phyloP scores from a whole-genome alignment of 2,329 filamentous ascomycete genomes.

The Pseudocercospora eumusae region DNA sequence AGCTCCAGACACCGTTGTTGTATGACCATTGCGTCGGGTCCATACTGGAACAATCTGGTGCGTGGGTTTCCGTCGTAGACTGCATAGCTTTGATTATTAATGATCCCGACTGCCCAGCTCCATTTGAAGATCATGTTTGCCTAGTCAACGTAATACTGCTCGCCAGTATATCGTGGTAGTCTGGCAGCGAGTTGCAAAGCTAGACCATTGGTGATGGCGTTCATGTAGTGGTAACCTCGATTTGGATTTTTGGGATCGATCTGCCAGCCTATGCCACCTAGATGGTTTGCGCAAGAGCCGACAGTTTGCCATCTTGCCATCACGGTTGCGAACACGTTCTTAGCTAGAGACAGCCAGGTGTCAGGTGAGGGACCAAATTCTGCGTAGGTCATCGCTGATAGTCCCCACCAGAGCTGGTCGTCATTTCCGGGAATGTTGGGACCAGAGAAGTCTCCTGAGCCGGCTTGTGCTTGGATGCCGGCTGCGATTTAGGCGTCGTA shows the following conservation, averaged over 20 bases:
- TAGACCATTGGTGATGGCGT: slow-evolving; percentile 77
- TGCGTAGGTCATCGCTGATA: slow-evolving; percentile 76
- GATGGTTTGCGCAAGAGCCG: slow-evolving; percentile 53
- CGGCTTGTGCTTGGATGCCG: slow-evolving; percentile 63
- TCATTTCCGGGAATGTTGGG: slow-evolving; percentile 48
- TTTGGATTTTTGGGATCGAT: slow-evolving; percentile 67
- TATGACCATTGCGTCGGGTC: slow-evolving; percentile 53
- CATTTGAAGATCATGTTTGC: slow-evolving; percentile 46
- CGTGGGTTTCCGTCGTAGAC: slow-evolving; percentile 52
- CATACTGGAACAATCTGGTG: slow-evolving; percentile 47
- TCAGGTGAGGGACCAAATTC: slow-evolving; percentile 69
- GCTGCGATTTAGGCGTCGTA: slow-evolving; percentile 63
- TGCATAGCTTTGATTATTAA: slow-evolving; percentile 54
- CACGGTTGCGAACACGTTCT: slow-evolving; percentile 78
- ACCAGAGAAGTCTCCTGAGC: slow-evolving; percentile 60
- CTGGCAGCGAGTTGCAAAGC: slow-evolving; percentile 76
- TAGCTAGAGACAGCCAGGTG: slow-evolving; percentile 68
- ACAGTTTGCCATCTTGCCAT: slow-evolving; percentile 67
- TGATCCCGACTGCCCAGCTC: slow-evolving; percentile 53
- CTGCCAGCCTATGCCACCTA: slow-evolving; percentile 80
- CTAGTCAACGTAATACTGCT: slow-evolving; percentile 65
- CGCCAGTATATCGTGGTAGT: slow-evolving; percentile 44
- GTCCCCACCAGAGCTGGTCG: slow-evolving; percentile 73
- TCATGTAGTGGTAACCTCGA: slow-evolving; percentile 79
- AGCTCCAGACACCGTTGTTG: slow-evolving; percentile 43